These are phyloP conservation scores for Penicillium occitanis DNA, from an alignment of 2,329 filamentous ascomycete genomes.

Conservation along the genomic window DNA sequence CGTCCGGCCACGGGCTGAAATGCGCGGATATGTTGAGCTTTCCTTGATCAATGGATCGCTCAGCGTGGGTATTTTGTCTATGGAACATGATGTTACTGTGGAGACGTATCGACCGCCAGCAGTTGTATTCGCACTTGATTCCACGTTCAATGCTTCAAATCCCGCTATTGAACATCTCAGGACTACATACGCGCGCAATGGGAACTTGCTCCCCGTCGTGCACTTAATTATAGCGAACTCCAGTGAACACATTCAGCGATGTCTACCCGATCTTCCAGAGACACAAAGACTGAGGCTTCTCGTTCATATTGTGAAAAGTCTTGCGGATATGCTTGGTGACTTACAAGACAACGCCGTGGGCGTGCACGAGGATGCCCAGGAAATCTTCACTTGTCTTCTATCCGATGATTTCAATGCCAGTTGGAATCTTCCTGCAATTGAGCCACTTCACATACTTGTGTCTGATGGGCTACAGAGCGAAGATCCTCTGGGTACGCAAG, in stretches of 20 bases:
- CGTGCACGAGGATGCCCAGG: constrained; percentile 42
- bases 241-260: constrained; percentile 48
- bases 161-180: constrained; percentile 42
- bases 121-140: constrained; percentile 47
- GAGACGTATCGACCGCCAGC: constrained; percentile 37
- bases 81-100: constrained; percentile 31
- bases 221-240: constrained; percentile 48
- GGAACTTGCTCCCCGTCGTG: constrained; percentile 43
- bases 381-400: constrained; percentile 36
- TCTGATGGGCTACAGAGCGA: constrained; percentile 25
- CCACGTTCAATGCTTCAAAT: constrained; percentile 41
- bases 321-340: constrained; percentile 40
- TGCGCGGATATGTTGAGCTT: constrained; percentile 36
- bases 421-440: constrained; percentile 42
- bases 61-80: constrained; percentile 39
- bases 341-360: constrained; percentile 44
- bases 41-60: constrained; percentile 37
- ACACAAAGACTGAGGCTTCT: constrained; percentile 35
- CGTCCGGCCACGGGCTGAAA: constrained; percentile 33
- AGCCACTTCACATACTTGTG: constrained; percentile 37
- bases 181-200: constrained; percentile 37
- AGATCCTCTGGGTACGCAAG: not conserved
- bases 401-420: constrained; percentile 36
- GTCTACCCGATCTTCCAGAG: constrained; percentile 40
- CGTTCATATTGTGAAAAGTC: constrained; percentile 34